Evolutionary conservation across 2,329 filamentous ascomycete genomes (phyloP).

Genomic region (Cyphellophora attinorum): DNA sequence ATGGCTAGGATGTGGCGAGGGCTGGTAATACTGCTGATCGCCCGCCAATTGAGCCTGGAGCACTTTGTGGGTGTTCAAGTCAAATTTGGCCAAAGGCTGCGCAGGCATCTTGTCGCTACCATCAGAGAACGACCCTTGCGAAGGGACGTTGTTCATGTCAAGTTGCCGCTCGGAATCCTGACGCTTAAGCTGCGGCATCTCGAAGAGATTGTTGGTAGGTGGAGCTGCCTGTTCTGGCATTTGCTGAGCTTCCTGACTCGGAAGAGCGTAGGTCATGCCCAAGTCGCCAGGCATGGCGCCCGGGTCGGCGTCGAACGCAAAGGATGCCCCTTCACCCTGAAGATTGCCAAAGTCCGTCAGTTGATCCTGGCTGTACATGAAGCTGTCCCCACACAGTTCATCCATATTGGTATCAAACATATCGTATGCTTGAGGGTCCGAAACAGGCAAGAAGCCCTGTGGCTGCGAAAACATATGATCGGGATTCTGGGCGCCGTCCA

Average conservation of each 20-base stretch:
- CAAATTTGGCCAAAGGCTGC: constrained; percentile 8
- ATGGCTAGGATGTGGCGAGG: not conserved
- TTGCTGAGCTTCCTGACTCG: not conserved
- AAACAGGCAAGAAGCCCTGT: not conserved
- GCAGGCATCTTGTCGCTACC: not conserved
- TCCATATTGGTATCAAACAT: constrained; percentile 6
- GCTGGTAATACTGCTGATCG: not conserved
- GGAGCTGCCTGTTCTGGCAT: not conserved
- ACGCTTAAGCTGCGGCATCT: constrained; percentile 3
- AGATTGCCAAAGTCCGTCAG: constrained; percentile 4
- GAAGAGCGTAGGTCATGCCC: not conserved
- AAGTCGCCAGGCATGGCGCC: not conserved
- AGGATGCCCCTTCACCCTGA: not conserved
- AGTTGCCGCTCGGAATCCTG: not conserved
- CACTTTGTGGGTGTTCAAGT: constrained; percentile 11
- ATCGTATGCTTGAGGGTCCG: constrained; percentile 3
- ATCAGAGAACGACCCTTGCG: not conserved
- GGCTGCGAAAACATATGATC: not conserved
- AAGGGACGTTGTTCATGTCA: not conserved
- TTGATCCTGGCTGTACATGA: constrained; percentile 6
- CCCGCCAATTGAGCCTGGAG: constrained; percentile 14
- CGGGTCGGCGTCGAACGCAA: not conserved
- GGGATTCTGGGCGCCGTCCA: not conserved
- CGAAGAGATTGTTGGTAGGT: constrained; percentile 6
- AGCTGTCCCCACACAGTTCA: constrained; percentile 12